Percentiles rank a stretch among this genome's conserved stretches.
These are phyloP conservation scores for Chondrus crispus DNA, from an alignment of 23 red algal genomes.

Conservation along the genomic window DNA sequence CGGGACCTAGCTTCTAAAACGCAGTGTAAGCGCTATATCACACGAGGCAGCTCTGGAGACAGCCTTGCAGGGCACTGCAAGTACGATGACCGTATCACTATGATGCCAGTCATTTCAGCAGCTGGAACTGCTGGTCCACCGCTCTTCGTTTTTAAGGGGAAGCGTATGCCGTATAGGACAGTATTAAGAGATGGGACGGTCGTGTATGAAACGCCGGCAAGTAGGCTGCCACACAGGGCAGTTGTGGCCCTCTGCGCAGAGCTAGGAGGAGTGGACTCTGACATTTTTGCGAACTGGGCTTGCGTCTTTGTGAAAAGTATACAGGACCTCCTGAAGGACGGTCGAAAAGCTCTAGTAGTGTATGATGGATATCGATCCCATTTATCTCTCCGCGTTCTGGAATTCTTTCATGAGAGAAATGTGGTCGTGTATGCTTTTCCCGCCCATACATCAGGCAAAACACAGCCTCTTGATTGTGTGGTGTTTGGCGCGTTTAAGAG, in stretches of 20 bases:
- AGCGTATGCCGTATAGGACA: neutral
- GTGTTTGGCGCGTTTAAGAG: neutral
- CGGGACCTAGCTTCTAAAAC: neutral
- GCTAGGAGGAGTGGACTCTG: neutral
- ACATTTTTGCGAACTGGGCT: neutral
- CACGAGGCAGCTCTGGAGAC: neutral
- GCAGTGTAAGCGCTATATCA: neutral
- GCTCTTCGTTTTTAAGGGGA: slow-evolving; percentile 25
- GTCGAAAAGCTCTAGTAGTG: neutral
- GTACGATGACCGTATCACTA: slow-evolving; percentile 24
- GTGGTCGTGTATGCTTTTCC: slow-evolving; percentile 29
- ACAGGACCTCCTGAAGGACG: neutral
- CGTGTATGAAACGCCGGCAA: neutral
- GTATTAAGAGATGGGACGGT: neutral
- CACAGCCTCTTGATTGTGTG: slow-evolving; percentile 18
- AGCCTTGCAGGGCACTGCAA: neutral
- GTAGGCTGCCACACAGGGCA: neutral
- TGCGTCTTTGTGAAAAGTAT: neutral
- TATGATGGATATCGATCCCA: slow-evolving; percentile 34
- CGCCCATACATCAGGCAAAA: neutral
- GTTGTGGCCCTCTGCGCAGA: neutral
- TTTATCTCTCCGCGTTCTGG: slow-evolving; percentile 28
- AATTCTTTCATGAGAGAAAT: neutral
- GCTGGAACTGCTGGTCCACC: neutral
- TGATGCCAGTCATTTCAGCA: slow-evolving; percentile 4